Percentiles rank a stretch among this genome's conserved stretches.
phyloP scores from a whole-genome alignment of 2,329 filamentous ascomycete species.

The Colletotrichum plurivorum region DNA sequence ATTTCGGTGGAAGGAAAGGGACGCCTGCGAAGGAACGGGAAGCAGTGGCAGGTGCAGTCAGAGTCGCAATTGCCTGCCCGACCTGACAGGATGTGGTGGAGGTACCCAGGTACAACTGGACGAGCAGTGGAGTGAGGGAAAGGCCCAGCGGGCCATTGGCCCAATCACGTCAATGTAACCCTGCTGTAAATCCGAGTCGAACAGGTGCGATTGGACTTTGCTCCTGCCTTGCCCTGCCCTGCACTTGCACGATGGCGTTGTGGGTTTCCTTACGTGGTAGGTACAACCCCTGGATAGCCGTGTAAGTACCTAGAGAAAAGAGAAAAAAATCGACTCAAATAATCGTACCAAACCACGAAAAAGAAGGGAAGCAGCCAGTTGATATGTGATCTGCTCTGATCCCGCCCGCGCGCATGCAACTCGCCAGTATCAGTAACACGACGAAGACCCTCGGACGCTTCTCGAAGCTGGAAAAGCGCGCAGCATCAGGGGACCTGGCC shows the following conservation, averaged over 20 bases:
- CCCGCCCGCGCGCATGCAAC: slow-evolving; percentile 1
- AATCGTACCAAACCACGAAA: neutral
- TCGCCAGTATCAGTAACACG: no score
- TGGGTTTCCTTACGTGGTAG: no score
- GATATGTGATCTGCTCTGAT: neutral
- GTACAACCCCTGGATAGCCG: no score
- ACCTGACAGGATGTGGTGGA: neutral
- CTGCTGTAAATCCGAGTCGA: slow-evolving; percentile 10
- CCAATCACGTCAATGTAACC: slow-evolving; percentile 24
- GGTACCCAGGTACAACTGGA: neutral
- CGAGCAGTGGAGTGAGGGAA: neutral
- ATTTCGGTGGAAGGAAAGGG: neutral
- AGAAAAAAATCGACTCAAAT: no score
- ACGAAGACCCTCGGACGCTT: slow-evolving; percentile 7
- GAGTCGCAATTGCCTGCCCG: neutral
- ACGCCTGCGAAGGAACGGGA: neutral
- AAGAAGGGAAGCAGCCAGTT: neutral
- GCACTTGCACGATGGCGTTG: no score
- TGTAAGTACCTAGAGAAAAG: neutral
- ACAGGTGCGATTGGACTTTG: neutral
- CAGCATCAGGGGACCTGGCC: slow-evolving; percentile 15
- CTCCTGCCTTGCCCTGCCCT: no score
- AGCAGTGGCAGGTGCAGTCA: neutral
- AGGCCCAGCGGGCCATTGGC: neutral
- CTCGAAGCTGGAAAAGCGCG: slow-evolving; percentile 1